Evolutionary conservation across 1,139 yeast species (phyloP).

Genomic region (Candida sp.): DNA sequence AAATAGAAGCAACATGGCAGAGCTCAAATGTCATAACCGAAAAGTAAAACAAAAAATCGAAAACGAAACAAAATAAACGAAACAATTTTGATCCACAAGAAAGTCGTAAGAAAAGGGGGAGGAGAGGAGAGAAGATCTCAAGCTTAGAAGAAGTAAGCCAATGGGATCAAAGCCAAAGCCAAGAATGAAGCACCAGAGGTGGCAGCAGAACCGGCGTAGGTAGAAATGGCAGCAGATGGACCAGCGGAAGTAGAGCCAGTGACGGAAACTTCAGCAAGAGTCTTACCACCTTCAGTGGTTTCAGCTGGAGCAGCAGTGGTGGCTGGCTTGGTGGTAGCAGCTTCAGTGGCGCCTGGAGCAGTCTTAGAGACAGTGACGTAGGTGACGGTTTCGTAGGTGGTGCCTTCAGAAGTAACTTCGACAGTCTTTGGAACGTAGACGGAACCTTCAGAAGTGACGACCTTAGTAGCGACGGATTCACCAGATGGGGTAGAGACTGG

Average conservation of each 20-base stretch:
- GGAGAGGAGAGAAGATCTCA: neutral
- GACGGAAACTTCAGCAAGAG: constrained; percentile 18
- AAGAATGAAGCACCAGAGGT: constrained; percentile 27
- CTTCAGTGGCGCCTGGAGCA: constrained; percentile 21
- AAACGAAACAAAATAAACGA: too few relatives aligned
- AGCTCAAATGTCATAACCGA: neutral
- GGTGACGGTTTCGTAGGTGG: constrained; percentile 28
- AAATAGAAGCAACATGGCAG: neutral
- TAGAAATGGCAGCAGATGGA: constrained; percentile 27
- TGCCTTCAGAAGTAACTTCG: constrained; percentile 51
- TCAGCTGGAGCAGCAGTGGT: constrained; percentile 10
- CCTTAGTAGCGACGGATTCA: constrained; percentile 4
- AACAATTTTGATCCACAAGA: neutral
- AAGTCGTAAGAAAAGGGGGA: neutral
- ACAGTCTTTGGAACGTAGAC: constrained; percentile 25
- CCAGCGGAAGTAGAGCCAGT: constrained; percentile 23
- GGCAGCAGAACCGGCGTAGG: constrained; percentile 27
- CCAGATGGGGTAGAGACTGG: constrained; percentile 20
- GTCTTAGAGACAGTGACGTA: constrained; percentile 32
- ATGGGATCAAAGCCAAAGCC: constrained; percentile 30
- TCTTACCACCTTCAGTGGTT: constrained; percentile 2
- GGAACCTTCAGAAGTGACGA: constrained; percentile 13
- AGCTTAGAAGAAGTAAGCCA: constrained; percentile 26
- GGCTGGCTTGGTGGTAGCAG: constrained; percentile 15
- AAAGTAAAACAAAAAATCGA: neutral